Evolutionary conservation across 2,329 filamentous ascomycete species (phyloP), one percentile per base, ranked within the genome.

Genomic region (Penicillium sp.): DNA sequence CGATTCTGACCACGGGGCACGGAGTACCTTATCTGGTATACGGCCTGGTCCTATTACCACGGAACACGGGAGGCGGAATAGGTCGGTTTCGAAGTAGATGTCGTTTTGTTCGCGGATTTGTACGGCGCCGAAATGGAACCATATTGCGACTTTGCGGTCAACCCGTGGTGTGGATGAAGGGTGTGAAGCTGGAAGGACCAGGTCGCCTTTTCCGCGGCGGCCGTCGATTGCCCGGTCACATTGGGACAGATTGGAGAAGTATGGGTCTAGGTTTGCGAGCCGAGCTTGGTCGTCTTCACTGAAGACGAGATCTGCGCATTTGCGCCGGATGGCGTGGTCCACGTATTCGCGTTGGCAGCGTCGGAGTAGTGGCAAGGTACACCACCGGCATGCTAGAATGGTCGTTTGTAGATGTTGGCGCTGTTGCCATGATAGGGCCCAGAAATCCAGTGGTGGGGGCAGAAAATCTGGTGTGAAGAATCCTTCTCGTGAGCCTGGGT

Each of bases 321-420:
- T 70, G 14, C 56, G 62, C 8, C 55, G 57, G 18, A 74, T 58
- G 1, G 63, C 63, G 50, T 73, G 70, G 14, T 63, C 58, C 27
- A 75, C 54, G 43, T 73, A 73, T 31, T 73, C 67, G 9, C 59
- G 56, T 47, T 75, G 72, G 54, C 74, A 76, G 43, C 62, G 64
- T 24, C 73, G 67, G 27, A 75, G 62, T 20, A 76, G 54, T 0
- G 61, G 48, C 10, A 72, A 45, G 0, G 70, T 76, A 48, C 70
- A 75, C 75, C 75, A 77, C 22, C 67, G 65, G 51, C 70, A 74
- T 11, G 60, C 51, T 9, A 76, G 61, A 8, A 76, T 65, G 4
- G 52, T 50, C 6, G 60, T 65, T 53, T 76, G 74, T 16, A 77
- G 60, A 5, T 60, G 45, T 11, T 62, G 56, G 14, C 70, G 61